Conservation (phyloP, 2,329 filamentous ascomycete species). For the Rhinocladiella similis region DNA sequence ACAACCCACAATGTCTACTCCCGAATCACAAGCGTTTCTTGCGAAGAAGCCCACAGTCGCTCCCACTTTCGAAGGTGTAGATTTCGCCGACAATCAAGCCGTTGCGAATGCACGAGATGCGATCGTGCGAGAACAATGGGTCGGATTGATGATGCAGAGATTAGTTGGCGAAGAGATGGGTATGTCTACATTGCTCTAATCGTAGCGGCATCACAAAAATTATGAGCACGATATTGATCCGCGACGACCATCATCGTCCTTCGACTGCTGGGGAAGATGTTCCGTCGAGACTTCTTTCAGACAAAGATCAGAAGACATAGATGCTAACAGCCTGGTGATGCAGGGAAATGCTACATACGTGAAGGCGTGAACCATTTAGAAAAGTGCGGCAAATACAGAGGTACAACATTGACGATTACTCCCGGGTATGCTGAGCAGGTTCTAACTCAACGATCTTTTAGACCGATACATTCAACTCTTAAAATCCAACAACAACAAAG, state of each 20-base stretch:
- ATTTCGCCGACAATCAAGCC: constrained; percentile 64
- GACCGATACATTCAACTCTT: constrained; percentile 66
- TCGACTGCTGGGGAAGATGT: neutral
- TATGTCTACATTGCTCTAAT: constrained; percentile 44
- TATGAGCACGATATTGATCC: neutral
- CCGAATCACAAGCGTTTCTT: constrained; percentile 64
- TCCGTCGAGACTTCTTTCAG: no score
- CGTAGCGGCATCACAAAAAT: neutral
- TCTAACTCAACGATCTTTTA: constrained; percentile 32
- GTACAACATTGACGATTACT: constrained; percentile 38
- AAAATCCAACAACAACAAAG: constrained; percentile 62
- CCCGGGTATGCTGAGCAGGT: no score
- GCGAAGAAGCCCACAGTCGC: constrained; percentile 66
- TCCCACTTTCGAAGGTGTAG: constrained; percentile 66
- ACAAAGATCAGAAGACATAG: neutral
- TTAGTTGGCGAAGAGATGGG: constrained; percentile 66
- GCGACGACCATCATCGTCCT: neutral
- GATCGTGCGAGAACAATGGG: constrained; percentile 68
- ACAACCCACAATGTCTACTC: constrained; percentile 59
- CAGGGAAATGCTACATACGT: constrained; percentile 64
- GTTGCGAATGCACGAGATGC: constrained; percentile 65
- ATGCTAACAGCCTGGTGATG: constrained; percentile 39
- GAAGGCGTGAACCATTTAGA: constrained; percentile 69
- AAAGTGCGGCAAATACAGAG: constrained; percentile 66
- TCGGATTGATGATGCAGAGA: constrained; percentile 68